Conservation (phyloP, 495 filamentous ascomycete genomes). For the Symbiotaphrina buchneri region DNA sequence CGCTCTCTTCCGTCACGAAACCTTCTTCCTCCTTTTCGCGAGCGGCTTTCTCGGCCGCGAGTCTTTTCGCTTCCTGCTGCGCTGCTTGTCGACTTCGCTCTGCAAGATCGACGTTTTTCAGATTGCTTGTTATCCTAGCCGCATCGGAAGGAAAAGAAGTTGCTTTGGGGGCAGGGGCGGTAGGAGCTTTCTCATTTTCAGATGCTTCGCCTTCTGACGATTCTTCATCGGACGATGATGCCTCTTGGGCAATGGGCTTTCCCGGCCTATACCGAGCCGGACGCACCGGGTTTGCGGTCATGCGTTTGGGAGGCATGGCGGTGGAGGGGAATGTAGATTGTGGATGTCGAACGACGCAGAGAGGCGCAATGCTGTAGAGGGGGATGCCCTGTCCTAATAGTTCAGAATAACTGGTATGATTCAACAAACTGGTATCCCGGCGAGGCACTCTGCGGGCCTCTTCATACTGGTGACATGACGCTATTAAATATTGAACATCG, state of each 20-base stretch:
- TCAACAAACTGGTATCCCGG: no score
- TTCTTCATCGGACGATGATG: slow-evolving; percentile 35
- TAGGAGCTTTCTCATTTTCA: slow-evolving; percentile 14
- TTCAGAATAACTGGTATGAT: no score
- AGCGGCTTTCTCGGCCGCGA: slow-evolving; percentile 8
- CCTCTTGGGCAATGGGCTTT: slow-evolving; percentile 49
- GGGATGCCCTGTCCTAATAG: slow-evolving; percentile 9
- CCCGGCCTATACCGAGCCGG: slow-evolving; percentile 72
- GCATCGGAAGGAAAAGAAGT: slow-evolving; percentile 27
- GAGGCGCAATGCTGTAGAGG: slow-evolving; percentile 4
- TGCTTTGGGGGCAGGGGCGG: slow-evolving; percentile 32
- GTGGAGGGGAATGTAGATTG: no score
- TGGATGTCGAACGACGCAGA: neutral
- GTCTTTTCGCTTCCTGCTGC: slow-evolving; percentile 21
- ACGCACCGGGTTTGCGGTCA: slow-evolving; percentile 80
- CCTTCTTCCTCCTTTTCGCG: slow-evolving; percentile 40
- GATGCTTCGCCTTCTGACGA: slow-evolving; percentile 28
- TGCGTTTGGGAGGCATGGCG: slow-evolving; percentile 69
- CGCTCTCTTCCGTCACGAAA: slow-evolving; percentile 43
- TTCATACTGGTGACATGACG: no score
- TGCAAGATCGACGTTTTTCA: slow-evolving; percentile 44
- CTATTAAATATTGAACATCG: no score
- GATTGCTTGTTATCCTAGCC: slow-evolving; percentile 29
- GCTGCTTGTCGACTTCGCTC: slow-evolving; percentile 21
- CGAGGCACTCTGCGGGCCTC: no score